A percentile compares a stretch with the other conserved stretches of the same genome.
Evolutionary conservation across 768 basidiomycete genomes (phyloP).

Genomic region (Lenzites betulinus): DNA sequence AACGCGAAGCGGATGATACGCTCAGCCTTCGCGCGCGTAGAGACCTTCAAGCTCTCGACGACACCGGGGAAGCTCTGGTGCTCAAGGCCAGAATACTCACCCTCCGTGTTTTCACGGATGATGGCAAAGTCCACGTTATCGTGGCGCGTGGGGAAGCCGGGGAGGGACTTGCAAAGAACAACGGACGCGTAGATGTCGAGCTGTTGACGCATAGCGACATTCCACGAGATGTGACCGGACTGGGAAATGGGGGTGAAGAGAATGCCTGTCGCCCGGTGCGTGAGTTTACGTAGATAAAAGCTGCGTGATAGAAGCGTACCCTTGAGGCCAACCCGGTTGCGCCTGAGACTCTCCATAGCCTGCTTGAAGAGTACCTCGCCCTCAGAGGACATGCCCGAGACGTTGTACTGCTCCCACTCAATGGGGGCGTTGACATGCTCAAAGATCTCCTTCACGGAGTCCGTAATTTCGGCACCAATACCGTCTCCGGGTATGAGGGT

Average conservation of each 20-base stretch:
- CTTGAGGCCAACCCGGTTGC: conserved; percentile 98
- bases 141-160: conserved; percentile 95
- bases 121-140: conserved; percentile 97
- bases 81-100: conserved; percentile 98
- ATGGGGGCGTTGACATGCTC: conserved; percentile 97
- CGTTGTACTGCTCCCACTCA: conserved; percentile 98
- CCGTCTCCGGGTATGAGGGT: conserved; percentile 98
- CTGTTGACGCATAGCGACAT: conserved; percentile 99
- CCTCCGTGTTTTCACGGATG: conserved; percentile 99
- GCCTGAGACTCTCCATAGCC: conserved; percentile 96
- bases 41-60: conserved; percentile 97
- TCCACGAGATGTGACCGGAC: conserved; percentile 98
- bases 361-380: conserved; percentile 96
- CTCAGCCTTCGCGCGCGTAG: conserved; percentile 92
- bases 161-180: conserved; percentile 96
- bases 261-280: conserved; percentile 64
- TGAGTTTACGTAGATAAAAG: neutral
- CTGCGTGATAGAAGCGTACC: conserved; percentile 50
- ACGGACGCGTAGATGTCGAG: conserved; percentile 99
- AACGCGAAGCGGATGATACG: conserved; percentile 97
- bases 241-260: conserved; percentile 98
- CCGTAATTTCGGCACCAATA: conserved; percentile 95
- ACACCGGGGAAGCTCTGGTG: conserved; percentile 98
- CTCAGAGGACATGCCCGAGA: conserved; percentile 92
- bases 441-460: conserved; percentile 99